phyloP scores from a whole-genome alignment of 78 protist genomes.

The Parvularia atlantis region DNA sequence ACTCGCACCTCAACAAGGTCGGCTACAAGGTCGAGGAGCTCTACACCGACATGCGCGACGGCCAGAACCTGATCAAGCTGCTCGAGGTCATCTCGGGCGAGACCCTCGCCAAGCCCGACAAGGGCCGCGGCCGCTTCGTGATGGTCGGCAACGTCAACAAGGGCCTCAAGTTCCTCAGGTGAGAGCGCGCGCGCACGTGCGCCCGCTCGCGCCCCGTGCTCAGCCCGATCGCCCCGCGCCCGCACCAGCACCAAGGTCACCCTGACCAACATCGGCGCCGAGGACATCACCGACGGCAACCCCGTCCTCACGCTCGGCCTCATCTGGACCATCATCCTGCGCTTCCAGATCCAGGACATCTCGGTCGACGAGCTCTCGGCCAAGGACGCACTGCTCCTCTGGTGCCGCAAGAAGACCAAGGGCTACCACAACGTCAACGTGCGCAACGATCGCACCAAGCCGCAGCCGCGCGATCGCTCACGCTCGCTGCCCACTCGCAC shows the following conservation, averaged over 20 bases:
- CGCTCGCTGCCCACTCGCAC: too few relatives aligned
- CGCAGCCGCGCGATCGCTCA: too few relatives aligned
- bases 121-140: slow-evolving; percentile 37
- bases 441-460: not conserved
- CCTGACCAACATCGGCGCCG: slow-evolving; percentile 61
- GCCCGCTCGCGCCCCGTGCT: too few relatives aligned
- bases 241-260: too few relatives aligned
- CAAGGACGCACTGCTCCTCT: slow-evolving; percentile 51
- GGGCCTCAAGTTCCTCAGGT: slow-evolving; percentile 32
- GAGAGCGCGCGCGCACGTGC: too few relatives aligned
- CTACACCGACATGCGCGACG: slow-evolving; percentile 49
- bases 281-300: slow-evolving; percentile 48
- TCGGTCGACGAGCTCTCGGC: slow-evolving; percentile 30
- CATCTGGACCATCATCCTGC: slow-evolving; percentile 64
- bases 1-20: slow-evolving; percentile 46
- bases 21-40: slow-evolving; percentile 49
- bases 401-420: slow-evolving; percentile 32
- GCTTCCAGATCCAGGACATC: slow-evolving; percentile 19
- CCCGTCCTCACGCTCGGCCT: slow-evolving; percentile 56
- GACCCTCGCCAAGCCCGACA: slow-evolving; percentile 17
- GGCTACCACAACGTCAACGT: not conserved
- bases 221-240: too few relatives aligned
- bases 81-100: slow-evolving; percentile 14
- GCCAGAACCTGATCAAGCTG: slow-evolving; percentile 49
- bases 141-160: slow-evolving; percentile 51